Base-by-base conservation (phyloP, 805 yeast genomes). In the Wickerhamomyces silvicola region DNA sequence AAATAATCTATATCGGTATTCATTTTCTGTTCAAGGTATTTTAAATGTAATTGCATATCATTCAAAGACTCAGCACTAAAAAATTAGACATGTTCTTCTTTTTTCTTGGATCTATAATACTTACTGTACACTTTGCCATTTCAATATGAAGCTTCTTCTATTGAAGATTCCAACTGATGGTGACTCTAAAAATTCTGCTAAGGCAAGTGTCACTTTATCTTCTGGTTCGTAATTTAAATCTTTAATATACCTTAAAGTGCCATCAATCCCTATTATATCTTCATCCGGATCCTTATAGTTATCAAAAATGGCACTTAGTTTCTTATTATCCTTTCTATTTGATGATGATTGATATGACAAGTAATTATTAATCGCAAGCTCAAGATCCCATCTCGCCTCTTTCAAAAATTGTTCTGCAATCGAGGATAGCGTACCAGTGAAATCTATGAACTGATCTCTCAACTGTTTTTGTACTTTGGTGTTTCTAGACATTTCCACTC, bases 191-290 rank as follows among this genome's bases (percentile, higher is more conserved):
- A 80, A 67, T 46, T 75, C 78, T 0, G 92, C 85, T 9, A 90
- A 53, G 1, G 82, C 75, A 27, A 90, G 62, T 3, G 85, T 79
- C 6, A 64, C 70, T 7, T 75, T 64, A 49, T 88, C 87, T 43
- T 90, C 97, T 1, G 87, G 80, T 10, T 75, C 75, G 23, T 80
- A 64, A 0, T 72, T 77, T 28, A 90, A 57, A 45, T 80, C 95
- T 11, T 64, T 66, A 15, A 90, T 60, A 45, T 78, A 84, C 24
- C 50, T 43, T 8, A 88, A 54, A 0, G 96, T 81, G 0, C 95
- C 96, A 36, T 85, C 92, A 8, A 83, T 65, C 17, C 78, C 90
- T 23, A 87, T 83, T 10, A 60, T 54, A 11, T 45, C 43, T 1
- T 28, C 17, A 2, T 37, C 30, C 9, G 32, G 22, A 11, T 50